Evolutionary conservation across 805 yeast species (phyloP).

Genomic region (Ogataea polymorpha): DNA sequence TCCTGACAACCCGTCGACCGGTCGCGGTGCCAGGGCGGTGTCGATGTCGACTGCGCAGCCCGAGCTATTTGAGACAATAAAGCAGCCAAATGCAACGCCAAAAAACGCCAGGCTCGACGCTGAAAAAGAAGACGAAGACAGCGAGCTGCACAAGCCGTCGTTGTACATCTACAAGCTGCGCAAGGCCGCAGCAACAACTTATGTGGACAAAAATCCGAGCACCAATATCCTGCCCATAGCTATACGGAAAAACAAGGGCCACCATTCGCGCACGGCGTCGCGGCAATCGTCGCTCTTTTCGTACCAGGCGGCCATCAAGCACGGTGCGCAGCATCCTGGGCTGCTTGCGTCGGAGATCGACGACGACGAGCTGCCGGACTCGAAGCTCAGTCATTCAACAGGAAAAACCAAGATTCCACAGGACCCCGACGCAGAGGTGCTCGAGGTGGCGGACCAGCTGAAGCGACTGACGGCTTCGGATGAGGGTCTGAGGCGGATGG

Average conservation of each 20-base stretch:
- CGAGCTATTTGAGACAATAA: slow-evolving; percentile 25
- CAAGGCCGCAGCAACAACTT: slow-evolving; percentile 35
- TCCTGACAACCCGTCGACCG: slow-evolving; percentile 36
- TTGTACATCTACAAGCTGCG: slow-evolving; percentile 15
- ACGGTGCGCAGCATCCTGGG: slow-evolving; percentile 65
- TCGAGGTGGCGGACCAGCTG: slow-evolving; percentile 32
- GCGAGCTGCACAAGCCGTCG: slow-evolving; percentile 11
- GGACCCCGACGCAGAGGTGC: slow-evolving; percentile 33
- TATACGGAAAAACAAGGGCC: slow-evolving; percentile 37
- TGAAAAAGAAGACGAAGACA: background rate
- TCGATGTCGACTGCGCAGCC: slow-evolving; percentile 35
- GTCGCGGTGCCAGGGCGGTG: slow-evolving; percentile 36
- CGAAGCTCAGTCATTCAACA: slow-evolving; percentile 28
- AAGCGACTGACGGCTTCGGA: slow-evolving; percentile 21
- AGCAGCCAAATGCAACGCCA: background rate
- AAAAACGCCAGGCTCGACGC: background rate
- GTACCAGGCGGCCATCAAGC: slow-evolving; percentile 47
- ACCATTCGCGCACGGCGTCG: slow-evolving; percentile 30
- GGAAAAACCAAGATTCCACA: slow-evolving; percentile 30
- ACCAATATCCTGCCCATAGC: slow-evolving; percentile 54
- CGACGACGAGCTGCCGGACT: slow-evolving; percentile 49
- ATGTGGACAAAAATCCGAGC: slow-evolving; percentile 44
- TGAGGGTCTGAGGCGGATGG: slow-evolving; percentile 30
- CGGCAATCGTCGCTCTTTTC: slow-evolving; percentile 25
- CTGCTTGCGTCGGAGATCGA: slow-evolving; percentile 75